Conservation (phyloP, 106 monocot species). For the Dendrobium officinale region DNA sequence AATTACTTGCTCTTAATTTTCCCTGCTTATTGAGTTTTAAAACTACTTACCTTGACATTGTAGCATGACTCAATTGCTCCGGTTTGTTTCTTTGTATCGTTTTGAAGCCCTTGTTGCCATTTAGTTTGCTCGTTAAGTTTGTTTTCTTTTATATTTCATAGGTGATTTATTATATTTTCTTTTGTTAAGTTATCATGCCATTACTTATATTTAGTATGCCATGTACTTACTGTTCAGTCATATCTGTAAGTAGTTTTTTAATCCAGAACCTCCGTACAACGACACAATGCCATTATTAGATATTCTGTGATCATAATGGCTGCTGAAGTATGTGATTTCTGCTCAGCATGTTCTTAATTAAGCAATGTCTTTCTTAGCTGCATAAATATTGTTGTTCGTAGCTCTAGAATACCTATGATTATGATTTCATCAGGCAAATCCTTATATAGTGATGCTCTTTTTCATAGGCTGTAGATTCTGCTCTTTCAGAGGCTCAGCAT, state of each 20-base stretch:
- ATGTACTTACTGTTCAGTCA: background rate
- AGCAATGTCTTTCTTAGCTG: background rate
- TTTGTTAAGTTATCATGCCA: too few relatives aligned
- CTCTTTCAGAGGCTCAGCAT: constrained; percentile 47
- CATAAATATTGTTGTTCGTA: background rate
- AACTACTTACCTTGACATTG: too few relatives aligned
- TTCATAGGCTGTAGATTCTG: constrained; percentile 66
- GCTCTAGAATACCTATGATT: background rate
- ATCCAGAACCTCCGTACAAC: background rate
- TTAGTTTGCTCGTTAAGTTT: too few relatives aligned
- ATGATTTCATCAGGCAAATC: background rate
- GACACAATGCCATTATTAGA: background rate
- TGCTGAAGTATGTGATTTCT: background rate
- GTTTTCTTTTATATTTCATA: too few relatives aligned
- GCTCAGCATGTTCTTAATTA: background rate
- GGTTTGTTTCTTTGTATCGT: too few relatives aligned
- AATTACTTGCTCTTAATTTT: too few relatives aligned
- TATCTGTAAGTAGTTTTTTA: background rate
- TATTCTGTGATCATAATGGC: background rate
- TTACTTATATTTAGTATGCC: too few relatives aligned
- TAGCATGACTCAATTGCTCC: too few relatives aligned
- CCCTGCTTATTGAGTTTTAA: too few relatives aligned
- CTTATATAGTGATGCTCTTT: background rate
- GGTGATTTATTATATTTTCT: too few relatives aligned
- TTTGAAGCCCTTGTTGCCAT: too few relatives aligned